Evolutionary conservation across 1,284 basidiomycete species (phyloP).

Genomic region (Tremellales sp.): DNA sequence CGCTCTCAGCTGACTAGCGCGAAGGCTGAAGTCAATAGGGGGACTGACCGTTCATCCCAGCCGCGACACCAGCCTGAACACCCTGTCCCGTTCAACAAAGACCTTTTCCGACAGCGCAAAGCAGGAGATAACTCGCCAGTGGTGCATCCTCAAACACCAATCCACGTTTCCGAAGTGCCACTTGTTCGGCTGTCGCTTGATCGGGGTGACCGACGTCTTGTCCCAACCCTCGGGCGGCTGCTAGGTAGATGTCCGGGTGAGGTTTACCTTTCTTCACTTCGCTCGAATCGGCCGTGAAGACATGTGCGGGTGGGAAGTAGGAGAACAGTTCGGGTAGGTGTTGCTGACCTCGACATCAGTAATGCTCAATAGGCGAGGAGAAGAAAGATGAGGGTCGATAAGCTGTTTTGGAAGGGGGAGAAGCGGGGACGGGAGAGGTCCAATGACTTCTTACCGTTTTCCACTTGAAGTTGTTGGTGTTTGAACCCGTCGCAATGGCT

Average conservation of each 20-base stretch:
- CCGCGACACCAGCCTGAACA: conserved; percentile 43
- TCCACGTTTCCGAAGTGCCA: conserved; percentile 32
- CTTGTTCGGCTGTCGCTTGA: conserved; percentile 28
- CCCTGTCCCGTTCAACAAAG: conserved; percentile 17
- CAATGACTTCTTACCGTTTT: conserved; percentile 39
- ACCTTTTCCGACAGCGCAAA: neutral
- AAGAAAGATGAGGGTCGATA: neutral
- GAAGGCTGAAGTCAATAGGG: neutral
- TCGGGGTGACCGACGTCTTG: conserved; percentile 43
- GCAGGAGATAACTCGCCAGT: conserved; percentile 13
- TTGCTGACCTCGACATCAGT: conserved; percentile 19
- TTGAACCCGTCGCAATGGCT: conserved; percentile 47
- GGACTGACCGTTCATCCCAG: conserved; percentile 47
- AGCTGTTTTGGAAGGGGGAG: no score
- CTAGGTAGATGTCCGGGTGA: conserved; percentile 47
- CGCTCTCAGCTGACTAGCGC: neutral
- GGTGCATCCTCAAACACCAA: conserved; percentile 49
- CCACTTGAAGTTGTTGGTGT: conserved; percentile 25
- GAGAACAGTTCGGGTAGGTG: conserved; percentile 47
- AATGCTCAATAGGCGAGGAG: neutral
- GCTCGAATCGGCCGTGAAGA: conserved; percentile 45
- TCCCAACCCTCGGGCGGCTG: conserved; percentile 45
- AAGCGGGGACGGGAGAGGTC: neutral
- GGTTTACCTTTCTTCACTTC: conserved; percentile 47
- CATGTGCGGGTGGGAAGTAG: conserved; percentile 38